phyloP scores from a whole-genome alignment of 2,329 filamentous ascomycete species.

The Podosphaera xanthii region DNA sequence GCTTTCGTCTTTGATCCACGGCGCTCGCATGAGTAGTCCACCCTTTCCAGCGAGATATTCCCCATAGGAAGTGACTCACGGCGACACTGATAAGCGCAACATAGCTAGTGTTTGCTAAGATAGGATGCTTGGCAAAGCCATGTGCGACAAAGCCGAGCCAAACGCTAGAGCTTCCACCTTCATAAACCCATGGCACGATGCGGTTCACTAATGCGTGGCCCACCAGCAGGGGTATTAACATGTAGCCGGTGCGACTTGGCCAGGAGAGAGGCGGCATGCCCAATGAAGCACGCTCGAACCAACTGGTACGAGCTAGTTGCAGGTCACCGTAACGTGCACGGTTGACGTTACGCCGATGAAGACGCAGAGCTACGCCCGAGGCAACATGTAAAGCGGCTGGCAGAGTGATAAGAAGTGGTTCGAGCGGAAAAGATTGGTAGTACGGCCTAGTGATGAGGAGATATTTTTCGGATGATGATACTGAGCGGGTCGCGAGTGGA shows the following conservation, averaged over 20 bases:
- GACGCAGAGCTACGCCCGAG: conserved; percentile 53
- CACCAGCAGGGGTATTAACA: conserved; percentile 37
- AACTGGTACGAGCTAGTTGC: conserved; percentile 25
- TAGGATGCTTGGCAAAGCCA: conserved; percentile 52
- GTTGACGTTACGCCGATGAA: conserved; percentile 50
- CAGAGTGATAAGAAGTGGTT: conserved; percentile 56
- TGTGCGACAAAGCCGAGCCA: conserved; percentile 68
- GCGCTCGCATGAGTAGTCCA: conserved; percentile 32
- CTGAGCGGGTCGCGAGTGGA: conserved; percentile 49
- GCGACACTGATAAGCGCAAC: conserved; percentile 40
- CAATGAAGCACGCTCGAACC: conserved; percentile 16
- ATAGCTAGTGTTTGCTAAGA: conserved; percentile 47
- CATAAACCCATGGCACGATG: conserved; percentile 46
- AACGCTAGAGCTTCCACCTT: conserved; percentile 71
- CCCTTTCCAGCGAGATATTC: conserved; percentile 61
- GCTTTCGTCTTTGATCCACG: conserved; percentile 35
- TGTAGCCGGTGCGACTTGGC: conserved; percentile 51
- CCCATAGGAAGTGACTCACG: conserved; percentile 63
- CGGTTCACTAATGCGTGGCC: conserved; percentile 60
- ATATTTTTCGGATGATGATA: conserved; percentile 57
- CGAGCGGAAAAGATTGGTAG: conserved; percentile 65
- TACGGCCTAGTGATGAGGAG: conserved; percentile 77
- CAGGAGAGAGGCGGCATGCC: conserved; percentile 41
- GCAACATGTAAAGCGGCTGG: conserved; percentile 55
- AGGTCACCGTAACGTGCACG: conserved; percentile 53